Conservation (phyloP, 2,329 filamentous ascomycete species). For the Sarocladium oryzae region DNA sequence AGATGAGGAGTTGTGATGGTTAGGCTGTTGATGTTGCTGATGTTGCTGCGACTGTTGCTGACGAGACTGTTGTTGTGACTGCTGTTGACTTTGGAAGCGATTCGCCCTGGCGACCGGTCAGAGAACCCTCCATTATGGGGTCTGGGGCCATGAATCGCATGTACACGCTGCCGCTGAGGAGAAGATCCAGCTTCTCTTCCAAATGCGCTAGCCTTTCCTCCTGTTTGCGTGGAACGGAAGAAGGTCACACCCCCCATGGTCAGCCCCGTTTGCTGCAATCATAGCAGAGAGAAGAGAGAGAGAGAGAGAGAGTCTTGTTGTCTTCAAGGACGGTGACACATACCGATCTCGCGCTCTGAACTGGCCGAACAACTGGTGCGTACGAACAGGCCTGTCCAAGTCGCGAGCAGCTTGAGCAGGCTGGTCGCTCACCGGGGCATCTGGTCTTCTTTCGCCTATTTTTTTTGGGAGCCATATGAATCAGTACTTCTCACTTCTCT, state of each 20-base stretch:
- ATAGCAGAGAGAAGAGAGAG: not conserved
- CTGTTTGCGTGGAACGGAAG: constrained; percentile 20
- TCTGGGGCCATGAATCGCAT: not conserved
- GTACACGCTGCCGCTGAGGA: constrained; percentile 36
- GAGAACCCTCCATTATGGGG: constrained; percentile 11
- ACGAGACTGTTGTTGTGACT: not conserved
- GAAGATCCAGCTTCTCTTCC: constrained; percentile 45
- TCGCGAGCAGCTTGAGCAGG: constrained; percentile 43
- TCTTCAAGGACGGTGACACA: not conserved
- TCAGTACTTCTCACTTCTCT: too few relatives aligned
- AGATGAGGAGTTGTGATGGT: not conserved
- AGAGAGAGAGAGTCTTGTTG: not conserved
- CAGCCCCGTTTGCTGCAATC: not conserved
- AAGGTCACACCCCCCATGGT: not conserved
- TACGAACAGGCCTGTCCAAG: constrained; percentile 42
- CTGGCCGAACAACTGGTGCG: constrained; percentile 28
- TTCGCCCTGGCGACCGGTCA: constrained; percentile 18
- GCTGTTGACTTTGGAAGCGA: constrained; percentile 3
- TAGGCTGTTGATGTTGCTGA: constrained; percentile 4
- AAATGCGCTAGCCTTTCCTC: constrained; percentile 44
- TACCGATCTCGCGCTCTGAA: constrained; percentile 37
- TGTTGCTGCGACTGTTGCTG: constrained; percentile 6
- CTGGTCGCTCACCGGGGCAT: constrained; percentile 44
- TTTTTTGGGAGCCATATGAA: not conserved
- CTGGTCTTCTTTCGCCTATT: constrained; percentile 37